A percentile compares a stretch with the other conserved stretches of the same genome.
Conservation (phyloP, 768 basidiomycete genomes). For the Boletus tylopilopsis region DNA sequence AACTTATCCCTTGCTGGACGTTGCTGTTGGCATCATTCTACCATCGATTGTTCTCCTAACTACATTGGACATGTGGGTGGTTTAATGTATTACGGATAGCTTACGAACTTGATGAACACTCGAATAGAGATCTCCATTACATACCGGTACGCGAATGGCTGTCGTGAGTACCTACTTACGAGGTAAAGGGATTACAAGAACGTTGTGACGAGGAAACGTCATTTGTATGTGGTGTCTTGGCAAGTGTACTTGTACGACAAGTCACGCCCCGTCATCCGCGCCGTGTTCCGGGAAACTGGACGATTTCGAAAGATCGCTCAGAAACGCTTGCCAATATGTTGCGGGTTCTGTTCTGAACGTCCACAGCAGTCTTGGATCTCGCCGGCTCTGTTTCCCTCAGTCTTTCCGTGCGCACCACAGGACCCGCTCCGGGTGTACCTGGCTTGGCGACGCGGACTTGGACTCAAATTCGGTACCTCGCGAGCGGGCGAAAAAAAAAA, state of each 20-base stretch:
- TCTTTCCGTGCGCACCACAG: background rate
- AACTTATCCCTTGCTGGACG: slow-evolving; percentile 11
- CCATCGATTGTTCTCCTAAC: slow-evolving; percentile 1
- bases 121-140: slow-evolving; percentile 4
- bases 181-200: no score
- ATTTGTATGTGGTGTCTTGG: no score
- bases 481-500: background rate
- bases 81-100: slow-evolving; percentile 22
- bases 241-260: no score
- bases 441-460: slow-evolving; percentile 7
- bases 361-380: background rate
- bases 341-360: background rate
- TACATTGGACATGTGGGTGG: slow-evolving; percentile 15
- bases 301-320: background rate
- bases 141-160: background rate
- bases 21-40: slow-evolving; percentile 9
- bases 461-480: slow-evolving; percentile 9
- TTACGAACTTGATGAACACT: slow-evolving; percentile 18
- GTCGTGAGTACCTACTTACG: no score
- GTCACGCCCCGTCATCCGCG: slow-evolving; percentile 15
- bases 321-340: background rate
- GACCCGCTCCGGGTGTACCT: slow-evolving; percentile 5
- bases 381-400: background rate
- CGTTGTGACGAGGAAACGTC: no score
- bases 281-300: slow-evolving; percentile 26